phyloP scores from a whole-genome alignment of 1,284 basidiomycete genomes.

The Thecaphora frezii region DNA sequence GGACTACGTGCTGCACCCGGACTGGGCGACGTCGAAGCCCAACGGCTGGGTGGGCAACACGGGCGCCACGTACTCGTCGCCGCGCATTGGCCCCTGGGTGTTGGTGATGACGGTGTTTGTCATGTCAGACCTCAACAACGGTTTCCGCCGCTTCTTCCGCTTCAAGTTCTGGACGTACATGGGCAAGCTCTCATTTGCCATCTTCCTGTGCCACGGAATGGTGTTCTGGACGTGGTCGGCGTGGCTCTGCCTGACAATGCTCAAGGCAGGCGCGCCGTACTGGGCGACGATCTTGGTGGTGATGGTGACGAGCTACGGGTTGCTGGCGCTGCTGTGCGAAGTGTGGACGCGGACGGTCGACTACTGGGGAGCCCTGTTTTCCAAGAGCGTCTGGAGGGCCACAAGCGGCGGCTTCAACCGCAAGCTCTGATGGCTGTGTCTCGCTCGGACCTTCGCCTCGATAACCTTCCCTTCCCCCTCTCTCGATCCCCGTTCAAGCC shows the following conservation, averaged over 20 bases:
- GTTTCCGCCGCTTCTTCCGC: slow-evolving; percentile 44
- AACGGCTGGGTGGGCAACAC: slow-evolving; percentile 17
- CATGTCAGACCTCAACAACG: slow-evolving; percentile 38
- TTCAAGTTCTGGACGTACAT: slow-evolving; percentile 43
- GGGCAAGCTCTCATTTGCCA: slow-evolving; percentile 42
- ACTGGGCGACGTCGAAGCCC: slow-evolving; percentile 27
- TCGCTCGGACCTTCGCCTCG: background rate
- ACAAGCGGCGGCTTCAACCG: slow-evolving; percentile 41
- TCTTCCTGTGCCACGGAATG: slow-evolving; percentile 49
- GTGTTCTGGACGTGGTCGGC: slow-evolving; percentile 49
- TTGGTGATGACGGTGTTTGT: slow-evolving; percentile 46
- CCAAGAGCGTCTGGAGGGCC: slow-evolving; percentile 43
- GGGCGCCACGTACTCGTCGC: slow-evolving; percentile 30
- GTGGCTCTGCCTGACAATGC: slow-evolving; percentile 39
- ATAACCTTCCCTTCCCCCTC: background rate
- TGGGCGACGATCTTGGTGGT: slow-evolving; percentile 47
- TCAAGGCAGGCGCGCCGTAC: slow-evolving; percentile 35
- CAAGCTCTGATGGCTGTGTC: background rate
- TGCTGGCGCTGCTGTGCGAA: slow-evolving; percentile 35
- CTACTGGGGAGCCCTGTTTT: slow-evolving; percentile 41
- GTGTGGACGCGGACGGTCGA: slow-evolving; percentile 50
- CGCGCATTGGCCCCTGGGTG: slow-evolving; percentile 29
- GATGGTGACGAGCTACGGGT: slow-evolving; percentile 36
- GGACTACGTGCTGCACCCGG: slow-evolving; percentile 40
- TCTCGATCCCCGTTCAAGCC: background rate